These are phyloP conservation scores for Dendrobium chrysotoxum DNA, from an alignment of 106 monocot genomes.

Conservation along the genomic window DNA sequence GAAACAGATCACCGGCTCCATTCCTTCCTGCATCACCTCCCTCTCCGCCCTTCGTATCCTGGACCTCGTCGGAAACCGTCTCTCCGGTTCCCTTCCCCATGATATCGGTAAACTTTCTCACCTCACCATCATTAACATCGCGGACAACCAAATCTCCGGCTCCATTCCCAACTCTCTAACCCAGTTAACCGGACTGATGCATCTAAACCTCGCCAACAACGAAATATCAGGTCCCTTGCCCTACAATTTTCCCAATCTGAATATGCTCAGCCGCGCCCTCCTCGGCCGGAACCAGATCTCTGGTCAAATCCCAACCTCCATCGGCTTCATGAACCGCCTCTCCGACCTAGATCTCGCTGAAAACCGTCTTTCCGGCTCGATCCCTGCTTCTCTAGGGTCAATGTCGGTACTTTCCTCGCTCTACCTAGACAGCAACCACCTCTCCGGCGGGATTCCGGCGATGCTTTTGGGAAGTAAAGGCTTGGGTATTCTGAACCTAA, in stretches of 20 bases:
- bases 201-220: conserved; percentile 75
- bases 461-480: conserved; percentile 45
- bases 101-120: conserved; percentile 41
- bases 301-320: conserved; percentile 53
- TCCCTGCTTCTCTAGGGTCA: conserved; percentile 43
- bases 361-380: conserved; percentile 49
- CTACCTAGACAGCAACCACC: conserved; percentile 59
- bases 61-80: conserved; percentile 72
- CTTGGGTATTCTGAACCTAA: conserved; percentile 70
- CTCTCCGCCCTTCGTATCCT: conserved; percentile 57
- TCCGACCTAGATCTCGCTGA: conserved; percentile 77
- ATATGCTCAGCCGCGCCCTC: conserved; percentile 79
- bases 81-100: conserved; percentile 60
- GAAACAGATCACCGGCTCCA: conserved; percentile 63
- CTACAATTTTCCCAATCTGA: conserved; percentile 38
- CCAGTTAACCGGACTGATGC: conserved; percentile 48
- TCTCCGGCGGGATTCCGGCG: conserved; percentile 59
- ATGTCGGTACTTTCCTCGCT: conserved; percentile 75
- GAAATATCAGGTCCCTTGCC: conserved; percentile 52
- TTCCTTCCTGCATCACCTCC: conserved; percentile 60
- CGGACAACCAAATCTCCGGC: conserved; percentile 71
- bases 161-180: conserved; percentile 53
- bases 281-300: conserved; percentile 55
- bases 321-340: conserved; percentile 48
- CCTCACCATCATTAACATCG: conserved; percentile 78